A percentile compares a stretch with the other conserved stretches of the same genome.
Evolutionary conservation across 1,139 yeast species (phyloP).

Genomic region (Lipomyces yarrowii): DNA sequence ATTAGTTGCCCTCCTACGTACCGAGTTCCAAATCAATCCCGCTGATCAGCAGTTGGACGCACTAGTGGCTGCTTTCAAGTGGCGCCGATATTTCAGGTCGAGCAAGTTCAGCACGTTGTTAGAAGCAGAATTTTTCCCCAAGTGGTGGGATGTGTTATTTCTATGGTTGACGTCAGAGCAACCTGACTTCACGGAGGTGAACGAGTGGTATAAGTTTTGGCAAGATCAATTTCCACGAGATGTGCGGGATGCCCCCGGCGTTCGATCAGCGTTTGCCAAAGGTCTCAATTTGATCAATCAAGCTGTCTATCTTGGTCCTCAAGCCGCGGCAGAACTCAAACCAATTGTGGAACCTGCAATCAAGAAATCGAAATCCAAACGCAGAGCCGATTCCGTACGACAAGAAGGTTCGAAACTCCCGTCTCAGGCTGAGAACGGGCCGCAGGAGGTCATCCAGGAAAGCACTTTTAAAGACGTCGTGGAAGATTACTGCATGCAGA

Average conservation of each 20-base stretch:
- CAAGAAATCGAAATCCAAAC: not conserved
- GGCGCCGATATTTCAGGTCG: constrained; percentile 38
- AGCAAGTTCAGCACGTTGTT: constrained; percentile 37
- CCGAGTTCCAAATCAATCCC: constrained; percentile 40
- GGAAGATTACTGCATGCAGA: constrained; percentile 48
- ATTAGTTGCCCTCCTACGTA: constrained; percentile 39
- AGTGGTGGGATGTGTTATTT: constrained; percentile 40
- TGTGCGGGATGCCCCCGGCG: constrained; percentile 33
- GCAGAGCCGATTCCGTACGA: constrained; percentile 9
- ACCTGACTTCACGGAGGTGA: constrained; percentile 36
- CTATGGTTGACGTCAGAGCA: constrained; percentile 39
- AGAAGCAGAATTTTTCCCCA: constrained; percentile 41
- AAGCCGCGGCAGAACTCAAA: constrained; percentile 28
- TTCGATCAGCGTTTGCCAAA: constrained; percentile 36
- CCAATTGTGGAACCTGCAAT: constrained; percentile 12
- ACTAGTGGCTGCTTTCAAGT: constrained; percentile 36
- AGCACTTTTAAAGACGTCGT: constrained; percentile 54
- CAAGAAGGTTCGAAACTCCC: not conserved
- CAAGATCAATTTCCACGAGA: constrained; percentile 37
- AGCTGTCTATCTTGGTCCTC: constrained; percentile 39
- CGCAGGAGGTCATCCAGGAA: constrained; percentile 29
- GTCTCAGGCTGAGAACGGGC: not conserved
- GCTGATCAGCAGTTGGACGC: constrained; percentile 39
- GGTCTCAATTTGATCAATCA: constrained; percentile 45
- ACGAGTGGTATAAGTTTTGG: constrained; percentile 44